phyloP scores from a whole-genome alignment of 805 yeast species.

The Yamadazyma sp. region DNA sequence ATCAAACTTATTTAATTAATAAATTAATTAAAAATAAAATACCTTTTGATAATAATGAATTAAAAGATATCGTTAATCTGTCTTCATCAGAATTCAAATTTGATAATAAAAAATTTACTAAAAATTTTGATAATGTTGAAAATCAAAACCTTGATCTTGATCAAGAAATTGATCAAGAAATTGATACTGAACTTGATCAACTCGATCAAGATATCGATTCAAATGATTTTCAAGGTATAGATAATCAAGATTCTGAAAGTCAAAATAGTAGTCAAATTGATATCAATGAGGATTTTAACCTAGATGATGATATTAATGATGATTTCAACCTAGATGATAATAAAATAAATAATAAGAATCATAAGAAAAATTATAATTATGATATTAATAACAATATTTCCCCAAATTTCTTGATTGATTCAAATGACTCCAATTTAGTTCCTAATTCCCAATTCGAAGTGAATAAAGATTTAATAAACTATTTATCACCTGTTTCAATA shows the following conservation, averaged over 20 bases:
- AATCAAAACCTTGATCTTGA: not conserved
- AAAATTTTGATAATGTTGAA: slow-evolving; percentile 1
- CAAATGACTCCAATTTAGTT: no score
- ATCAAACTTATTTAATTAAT: slow-evolving; percentile 14
- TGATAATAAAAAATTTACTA: slow-evolving; percentile 6
- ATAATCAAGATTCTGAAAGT: not conserved
- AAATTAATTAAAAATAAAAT: not conserved
- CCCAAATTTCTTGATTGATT: no score
- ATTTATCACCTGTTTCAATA: slow-evolving; percentile 43
- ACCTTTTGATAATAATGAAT: not conserved
- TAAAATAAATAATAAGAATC: no score
- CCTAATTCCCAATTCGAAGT: no score
- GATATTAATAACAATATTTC: no score
- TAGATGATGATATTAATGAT: not conserved
- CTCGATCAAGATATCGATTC: not conserved
- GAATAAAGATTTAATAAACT: no score
- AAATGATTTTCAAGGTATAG: not conserved
- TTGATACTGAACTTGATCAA: not conserved
- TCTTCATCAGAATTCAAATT: slow-evolving; percentile 9
- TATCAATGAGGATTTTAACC: not conserved
- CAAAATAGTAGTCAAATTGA: no score
- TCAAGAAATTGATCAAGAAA: not conserved
- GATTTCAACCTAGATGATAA: no score
- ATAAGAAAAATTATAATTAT: no score
- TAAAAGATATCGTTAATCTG: slow-evolving; percentile 5